Evolutionary conservation across 2,329 filamentous ascomycete species (phyloP), one percentile per base, ranked within the genome.

Genomic region (Fusarium sp.): DNA sequence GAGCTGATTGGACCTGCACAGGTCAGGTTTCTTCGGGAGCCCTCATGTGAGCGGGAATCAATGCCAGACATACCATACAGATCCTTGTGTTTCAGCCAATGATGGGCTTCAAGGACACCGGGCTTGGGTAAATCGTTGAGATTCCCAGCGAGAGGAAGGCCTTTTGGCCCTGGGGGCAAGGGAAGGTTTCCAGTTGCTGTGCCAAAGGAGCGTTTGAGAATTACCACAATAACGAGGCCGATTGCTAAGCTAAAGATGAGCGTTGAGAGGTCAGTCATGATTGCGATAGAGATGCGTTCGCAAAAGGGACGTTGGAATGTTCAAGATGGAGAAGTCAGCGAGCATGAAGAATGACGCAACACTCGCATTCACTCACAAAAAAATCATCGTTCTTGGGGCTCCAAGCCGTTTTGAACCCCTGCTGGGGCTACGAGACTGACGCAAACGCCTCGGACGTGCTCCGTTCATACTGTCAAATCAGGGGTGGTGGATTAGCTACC

Each of bases 1-100:
- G 83, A 80, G 47, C 78, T 80, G 2, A 80, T 74, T 2, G 80
- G 86, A 92, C 94, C 83, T 70, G 14, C 14, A 5, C 12, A 8
- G n/a, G 27, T 22, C 12, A 33, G 30, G 4, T n/a, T 33, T 7
- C n/a, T 33, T 22, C n/a, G 14, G 9, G n/a, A 35, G 17, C 25
- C 14, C 30, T n/a, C 22, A 30, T 25, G n/a, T 6, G 25, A 30
- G 7, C 17, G 10, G 45, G 22, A 27, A 30, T n/a, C 20, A 17
- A 56, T n/a, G 14, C 22, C 14, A 8, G 2, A 15, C 61, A 7
- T 9, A 68, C 74, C 74, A 33, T 76, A 75, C 0, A 68, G 17
- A 1, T 68, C 59, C n/a, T 73, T 76, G 15, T 73, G 62, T n/a
- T 69, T 73, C 2, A 76, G 10, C 74, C 74, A 76, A 57, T 76